Conservation (phyloP, 495 filamentous ascomycete species). For the Annulohypoxylon moriforme region DNA sequence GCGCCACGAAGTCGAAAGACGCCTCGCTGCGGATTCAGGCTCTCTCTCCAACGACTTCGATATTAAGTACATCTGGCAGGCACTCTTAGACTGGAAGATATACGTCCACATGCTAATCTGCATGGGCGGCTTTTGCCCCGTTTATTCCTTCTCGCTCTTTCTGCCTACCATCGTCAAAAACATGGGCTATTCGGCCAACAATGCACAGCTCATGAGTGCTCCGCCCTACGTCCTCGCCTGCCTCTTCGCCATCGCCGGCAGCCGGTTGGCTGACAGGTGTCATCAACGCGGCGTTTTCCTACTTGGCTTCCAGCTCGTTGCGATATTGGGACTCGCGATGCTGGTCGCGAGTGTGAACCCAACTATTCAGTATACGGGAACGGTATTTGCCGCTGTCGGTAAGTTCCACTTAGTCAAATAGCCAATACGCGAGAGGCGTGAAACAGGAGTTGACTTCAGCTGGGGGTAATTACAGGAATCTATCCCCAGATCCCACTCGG, state of each 20-base stretch:
- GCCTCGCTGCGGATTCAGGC: conserved; percentile 66
- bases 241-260: conserved; percentile 60
- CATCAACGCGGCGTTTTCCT: conserved; percentile 64
- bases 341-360: conserved; percentile 65
- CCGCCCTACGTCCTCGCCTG: conserved; percentile 69
- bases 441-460: background rate
- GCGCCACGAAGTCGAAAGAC: conserved; percentile 58
- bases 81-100: conserved; percentile 74
- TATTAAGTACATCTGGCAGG: conserved; percentile 74
- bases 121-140: conserved; percentile 53
- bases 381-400: conserved; percentile 66
- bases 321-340: conserved; percentile 71
- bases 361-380: conserved; percentile 74
- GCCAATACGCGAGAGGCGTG: background rate
- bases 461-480: conserved; percentile 61
- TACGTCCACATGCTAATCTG: conserved; percentile 62
- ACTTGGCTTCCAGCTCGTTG: conserved; percentile 59
- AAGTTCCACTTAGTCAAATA: background rate
- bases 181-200: conserved; percentile 67
- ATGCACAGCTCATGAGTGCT: conserved; percentile 69
- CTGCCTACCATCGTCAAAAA: conserved; percentile 71
- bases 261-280: conserved; percentile 63
- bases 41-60: conserved; percentile 77
- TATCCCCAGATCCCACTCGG: conserved; percentile 78
- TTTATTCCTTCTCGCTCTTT: conserved; percentile 74